A percentile compares a stretch with the other conserved stretches of the same genome.
phyloP scores from a whole-genome alignment of 306 rosid genomes.

The Cucumis cinereus region DNA sequence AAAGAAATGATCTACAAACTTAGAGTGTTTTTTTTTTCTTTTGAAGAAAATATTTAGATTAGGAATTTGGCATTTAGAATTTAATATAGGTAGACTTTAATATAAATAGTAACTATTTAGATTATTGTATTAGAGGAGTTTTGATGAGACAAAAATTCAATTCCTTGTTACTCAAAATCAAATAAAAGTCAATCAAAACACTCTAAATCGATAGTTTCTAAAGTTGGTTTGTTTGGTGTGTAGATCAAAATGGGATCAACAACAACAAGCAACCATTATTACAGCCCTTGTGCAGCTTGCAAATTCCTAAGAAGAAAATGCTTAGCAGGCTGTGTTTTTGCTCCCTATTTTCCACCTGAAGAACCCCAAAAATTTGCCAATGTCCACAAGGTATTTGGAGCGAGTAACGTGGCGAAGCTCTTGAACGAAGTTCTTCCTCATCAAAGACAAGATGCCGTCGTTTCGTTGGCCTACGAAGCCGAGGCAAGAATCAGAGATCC shows the following conservation, averaged over 20 bases:
- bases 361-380: conserved; percentile 90
- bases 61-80: neutral
- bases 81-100: neutral
- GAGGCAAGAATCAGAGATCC: conserved; percentile 91
- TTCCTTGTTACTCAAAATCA: neutral
- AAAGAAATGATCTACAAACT: neutral
- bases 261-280: conserved; percentile 22
- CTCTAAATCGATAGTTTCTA: too few species aligned
- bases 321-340: conserved; percentile 78
- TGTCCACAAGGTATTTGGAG: conserved; percentile 94
- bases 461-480: conserved; percentile 85
- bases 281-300: conserved; percentile 92
- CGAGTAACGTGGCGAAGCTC: conserved; percentile 89
- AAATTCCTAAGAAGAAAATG: conserved; percentile 86
- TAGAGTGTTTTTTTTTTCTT: neutral
- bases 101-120: neutral
- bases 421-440: conserved; percentile 85
- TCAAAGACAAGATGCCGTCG: conserved; percentile 87
- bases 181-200: neutral
- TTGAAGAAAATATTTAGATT: too few species aligned
- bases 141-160: neutral
- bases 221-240: neutral
- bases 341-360: conserved; percentile 93
- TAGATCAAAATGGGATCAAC: conserved; percentile 21
- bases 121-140: neutral